Conservation (phyloP, 2,329 filamentous ascomycete species). For the Cryphonectria carpinicola region DNA sequence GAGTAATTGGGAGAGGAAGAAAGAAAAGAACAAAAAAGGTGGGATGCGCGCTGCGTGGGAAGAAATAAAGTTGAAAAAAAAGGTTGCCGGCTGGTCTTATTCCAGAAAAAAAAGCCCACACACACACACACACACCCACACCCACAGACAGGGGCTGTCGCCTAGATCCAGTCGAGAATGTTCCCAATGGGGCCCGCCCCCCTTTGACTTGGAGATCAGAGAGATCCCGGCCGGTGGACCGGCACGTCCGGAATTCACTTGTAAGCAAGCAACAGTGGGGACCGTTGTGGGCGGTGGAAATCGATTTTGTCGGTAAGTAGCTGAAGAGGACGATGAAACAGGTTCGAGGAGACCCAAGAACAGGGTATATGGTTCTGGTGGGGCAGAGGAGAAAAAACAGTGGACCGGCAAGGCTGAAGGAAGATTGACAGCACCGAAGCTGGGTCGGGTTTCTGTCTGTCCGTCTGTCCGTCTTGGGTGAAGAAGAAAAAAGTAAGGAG, state of each 20-base stretch:
- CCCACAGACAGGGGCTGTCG: not conserved
- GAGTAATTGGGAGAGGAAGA: not conserved
- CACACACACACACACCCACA: too few relatives aligned
- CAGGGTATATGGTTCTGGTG: conserved; percentile 6
- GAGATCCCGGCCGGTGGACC: conserved; percentile 22
- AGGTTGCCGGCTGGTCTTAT: conserved; percentile 25
- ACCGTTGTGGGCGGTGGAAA: conserved; percentile 14
- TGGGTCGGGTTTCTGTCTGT: not conserved
- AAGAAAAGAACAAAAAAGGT: not conserved
- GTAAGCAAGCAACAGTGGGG: conserved; percentile 21
- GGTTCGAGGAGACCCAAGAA: conserved; percentile 18
- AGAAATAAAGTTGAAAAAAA: conserved; percentile 11
- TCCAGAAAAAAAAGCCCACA: not conserved
- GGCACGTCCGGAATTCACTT: conserved; percentile 8
- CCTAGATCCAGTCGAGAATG: conserved; percentile 13
- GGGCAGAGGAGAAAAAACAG: conserved; percentile 7
- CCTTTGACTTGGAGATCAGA: conserved; percentile 11
- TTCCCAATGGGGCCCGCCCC: not conserved
- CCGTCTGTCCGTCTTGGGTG: not conserved
- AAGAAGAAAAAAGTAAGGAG: not conserved
- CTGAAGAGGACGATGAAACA: conserved; percentile 7
- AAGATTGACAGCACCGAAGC: conserved; percentile 20
- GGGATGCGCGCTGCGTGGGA: conserved; percentile 7
- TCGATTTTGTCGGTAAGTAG: conserved; percentile 9
- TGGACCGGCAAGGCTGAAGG: conserved; percentile 26